Evolutionary conservation across 2,329 filamentous ascomycete species (phyloP).

Genomic region (Paradendryphiella salina): DNA sequence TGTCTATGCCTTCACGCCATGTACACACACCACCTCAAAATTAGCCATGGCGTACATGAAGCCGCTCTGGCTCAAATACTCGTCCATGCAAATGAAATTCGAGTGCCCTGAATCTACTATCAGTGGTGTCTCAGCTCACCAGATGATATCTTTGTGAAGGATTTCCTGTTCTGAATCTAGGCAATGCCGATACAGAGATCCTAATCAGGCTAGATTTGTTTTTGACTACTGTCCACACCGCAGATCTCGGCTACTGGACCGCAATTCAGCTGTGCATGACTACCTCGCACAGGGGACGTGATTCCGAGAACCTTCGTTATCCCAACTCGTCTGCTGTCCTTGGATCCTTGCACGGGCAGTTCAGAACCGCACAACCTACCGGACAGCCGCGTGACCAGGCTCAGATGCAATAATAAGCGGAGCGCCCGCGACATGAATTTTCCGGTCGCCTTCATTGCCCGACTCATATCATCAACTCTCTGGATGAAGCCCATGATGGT

Average conservation of each 20-base stretch:
- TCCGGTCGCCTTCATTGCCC: neutral
- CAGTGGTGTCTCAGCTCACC: neutral
- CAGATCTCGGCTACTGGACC: neutral
- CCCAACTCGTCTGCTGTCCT: neutral
- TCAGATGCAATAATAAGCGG: neutral
- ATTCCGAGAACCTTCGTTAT: neutral
- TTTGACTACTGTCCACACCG: neutral
- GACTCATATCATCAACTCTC: neutral
- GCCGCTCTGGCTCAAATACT: neutral
- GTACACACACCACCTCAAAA: conserved; percentile 7
- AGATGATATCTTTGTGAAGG: neutral
- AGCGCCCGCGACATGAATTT: no score
- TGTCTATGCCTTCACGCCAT: neutral
- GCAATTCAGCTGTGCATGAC: neutral
- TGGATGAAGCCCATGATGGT: neutral
- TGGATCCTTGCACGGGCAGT: neutral
- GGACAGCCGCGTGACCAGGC: neutral
- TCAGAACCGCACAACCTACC: neutral
- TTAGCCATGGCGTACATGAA: neutral
- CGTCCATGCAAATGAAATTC: neutral
- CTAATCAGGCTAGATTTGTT: neutral
- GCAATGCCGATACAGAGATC: neutral
- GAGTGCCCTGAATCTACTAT: neutral
- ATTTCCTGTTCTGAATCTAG: neutral
- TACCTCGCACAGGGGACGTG: neutral